phyloP scores from a whole-genome alignment of 2,329 filamentous ascomycete species.

The Penicillium sp. region DNA sequence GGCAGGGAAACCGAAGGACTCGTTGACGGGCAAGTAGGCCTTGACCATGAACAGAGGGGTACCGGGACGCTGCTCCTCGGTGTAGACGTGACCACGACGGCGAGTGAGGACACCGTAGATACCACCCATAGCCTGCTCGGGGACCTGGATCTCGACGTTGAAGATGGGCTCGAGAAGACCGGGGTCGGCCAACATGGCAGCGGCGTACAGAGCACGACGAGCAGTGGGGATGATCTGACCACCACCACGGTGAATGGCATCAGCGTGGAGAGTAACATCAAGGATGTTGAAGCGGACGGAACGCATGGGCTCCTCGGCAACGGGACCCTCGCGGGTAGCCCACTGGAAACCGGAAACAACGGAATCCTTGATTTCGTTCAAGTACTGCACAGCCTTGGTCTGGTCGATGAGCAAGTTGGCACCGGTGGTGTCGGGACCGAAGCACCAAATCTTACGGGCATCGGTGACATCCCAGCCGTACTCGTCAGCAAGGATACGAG shows the following conservation, averaged over 20 bases:
- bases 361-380: constrained; percentile 99
- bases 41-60: constrained; percentile 99
- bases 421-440: constrained; percentile 95
- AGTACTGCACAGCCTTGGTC: constrained; percentile 99
- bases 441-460: constrained; percentile 99
- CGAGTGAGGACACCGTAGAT: constrained; percentile 99
- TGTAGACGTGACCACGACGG: constrained; percentile 97
- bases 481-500: constrained; percentile 92
- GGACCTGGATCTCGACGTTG: constrained; percentile 98
- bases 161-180: constrained; percentile 95
- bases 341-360: constrained; percentile 99
- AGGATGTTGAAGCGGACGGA: constrained; percentile 97
- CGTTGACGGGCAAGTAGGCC: constrained; percentile 92
- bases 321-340: constrained; percentile 94
- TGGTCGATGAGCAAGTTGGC: constrained; percentile 99
- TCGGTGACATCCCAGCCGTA: constrained; percentile 99
- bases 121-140: constrained; percentile 98
- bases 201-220: constrained; percentile 94
- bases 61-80: constrained; percentile 95
- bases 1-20: constrained; percentile 98
- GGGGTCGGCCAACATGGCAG: constrained; percentile 84
- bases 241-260: constrained; percentile 99
- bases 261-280: constrained; percentile 98
- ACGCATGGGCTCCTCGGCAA: constrained; percentile 98
- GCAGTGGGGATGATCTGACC: constrained; percentile 98